These are phyloP conservation scores for Termitomyces sp. DNA, from an alignment of 768 basidiomycete genomes.

Conservation along the genomic window DNA sequence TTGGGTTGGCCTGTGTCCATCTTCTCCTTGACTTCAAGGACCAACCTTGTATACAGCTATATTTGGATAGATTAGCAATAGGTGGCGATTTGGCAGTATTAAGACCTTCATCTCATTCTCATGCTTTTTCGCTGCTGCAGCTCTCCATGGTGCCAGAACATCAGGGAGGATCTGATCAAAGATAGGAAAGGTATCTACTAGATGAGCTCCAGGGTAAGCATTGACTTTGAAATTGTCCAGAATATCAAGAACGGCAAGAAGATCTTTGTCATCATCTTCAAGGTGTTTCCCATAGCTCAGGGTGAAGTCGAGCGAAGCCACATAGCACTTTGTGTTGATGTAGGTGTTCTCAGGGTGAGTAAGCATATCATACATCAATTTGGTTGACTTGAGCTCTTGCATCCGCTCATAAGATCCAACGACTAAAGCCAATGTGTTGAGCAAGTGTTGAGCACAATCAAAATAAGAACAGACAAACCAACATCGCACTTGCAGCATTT, in stretches of 20 bases:
- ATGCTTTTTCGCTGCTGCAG: not conserved
- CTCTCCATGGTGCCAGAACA: not conserved
- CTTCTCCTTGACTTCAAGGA: slow-evolving; percentile 16
- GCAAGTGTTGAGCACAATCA: too few relatives aligned
- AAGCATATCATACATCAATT: slow-evolving; percentile 8
- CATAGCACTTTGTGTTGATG: slow-evolving; percentile 10
- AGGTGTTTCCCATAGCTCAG: slow-evolving; percentile 20
- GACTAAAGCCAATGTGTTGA: too few relatives aligned
- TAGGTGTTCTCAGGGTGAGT: not conserved
- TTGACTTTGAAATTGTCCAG: slow-evolving; percentile 21
- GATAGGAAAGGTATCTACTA: too few relatives aligned
- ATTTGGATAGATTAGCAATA: not conserved
- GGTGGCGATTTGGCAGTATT: not conserved
- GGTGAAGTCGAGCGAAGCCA: slow-evolving; percentile 16
- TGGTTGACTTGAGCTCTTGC: slow-evolving; percentile 6
- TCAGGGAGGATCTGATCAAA: too few relatives aligned
- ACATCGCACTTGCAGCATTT: slow-evolving; percentile 11
- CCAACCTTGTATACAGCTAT: slow-evolving; percentile 19
- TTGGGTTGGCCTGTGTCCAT: slow-evolving; percentile 16
- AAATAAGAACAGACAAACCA: too few relatives aligned
- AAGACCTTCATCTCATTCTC: too few relatives aligned
- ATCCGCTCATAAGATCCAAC: too few relatives aligned
- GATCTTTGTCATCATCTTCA: slow-evolving; percentile 19
- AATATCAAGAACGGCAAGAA: too few relatives aligned
- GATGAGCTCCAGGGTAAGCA: slow-evolving; percentile 1